Conservation (phyloP, 2,329 filamentous ascomycete species). For the Cladosporium sp. region DNA sequence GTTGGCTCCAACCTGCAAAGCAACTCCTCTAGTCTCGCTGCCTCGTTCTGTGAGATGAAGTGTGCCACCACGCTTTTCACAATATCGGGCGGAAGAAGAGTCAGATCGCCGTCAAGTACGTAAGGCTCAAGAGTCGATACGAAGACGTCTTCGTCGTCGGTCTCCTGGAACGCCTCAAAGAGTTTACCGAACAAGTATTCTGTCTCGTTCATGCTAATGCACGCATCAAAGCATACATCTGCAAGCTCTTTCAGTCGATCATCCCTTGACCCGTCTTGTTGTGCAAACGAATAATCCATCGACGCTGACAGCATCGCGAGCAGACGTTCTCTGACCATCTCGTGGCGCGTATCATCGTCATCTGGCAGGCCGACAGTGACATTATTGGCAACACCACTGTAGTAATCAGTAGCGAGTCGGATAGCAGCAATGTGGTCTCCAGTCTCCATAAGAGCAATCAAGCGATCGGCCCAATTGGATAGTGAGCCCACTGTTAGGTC, state of each 20-base stretch:
- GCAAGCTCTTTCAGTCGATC: conserved; percentile 71
- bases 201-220: conserved; percentile 66
- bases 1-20: conserved; percentile 86
- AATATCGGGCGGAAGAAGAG: conserved; percentile 69
- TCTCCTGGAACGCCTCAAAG: conserved; percentile 84
- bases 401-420: conserved; percentile 83
- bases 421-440: conserved; percentile 96
- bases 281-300: conserved; percentile 75
- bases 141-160: conserved; percentile 66
- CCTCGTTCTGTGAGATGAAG: conserved; percentile 69
- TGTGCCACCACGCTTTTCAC: conserved; percentile 81
- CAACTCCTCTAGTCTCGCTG: conserved; percentile 80
- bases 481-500: conserved; percentile 85
- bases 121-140: conserved; percentile 83
- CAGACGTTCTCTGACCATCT: conserved; percentile 79
- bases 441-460: conserved; percentile 90
- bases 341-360: conserved; percentile 66
- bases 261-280: conserved; percentile 45
- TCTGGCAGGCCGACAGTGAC: conserved; percentile 90
- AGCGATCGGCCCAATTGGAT: conserved; percentile 93
- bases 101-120: conserved; percentile 72
- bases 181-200: conserved; percentile 89
- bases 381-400: conserved; percentile 84
- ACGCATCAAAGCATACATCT: conserved; percentile 76
- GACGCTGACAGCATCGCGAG: conserved; percentile 92